These are phyloP conservation scores for Phaeosphaeria sp. DNA, from an alignment of 2,329 filamentous ascomycete genomes.

Conservation along the genomic window DNA sequence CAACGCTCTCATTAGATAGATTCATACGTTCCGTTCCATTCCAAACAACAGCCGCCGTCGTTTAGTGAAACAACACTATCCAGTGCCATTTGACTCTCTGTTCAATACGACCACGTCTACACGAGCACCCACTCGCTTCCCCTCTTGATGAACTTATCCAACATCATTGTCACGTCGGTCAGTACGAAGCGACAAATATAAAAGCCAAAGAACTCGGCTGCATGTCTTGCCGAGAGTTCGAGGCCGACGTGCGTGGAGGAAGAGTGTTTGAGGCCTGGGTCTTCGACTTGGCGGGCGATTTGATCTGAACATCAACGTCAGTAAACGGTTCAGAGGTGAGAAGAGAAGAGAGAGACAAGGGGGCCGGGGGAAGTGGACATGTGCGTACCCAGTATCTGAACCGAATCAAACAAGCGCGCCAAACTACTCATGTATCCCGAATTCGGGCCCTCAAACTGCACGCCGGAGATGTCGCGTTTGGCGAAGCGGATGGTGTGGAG, in stretches of 20 bases:
- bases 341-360: too few species aligned
- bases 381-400: conserved; percentile 83
- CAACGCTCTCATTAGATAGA: background rate
- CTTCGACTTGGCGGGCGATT: conserved; percentile 94
- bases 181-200: conserved; percentile 96
- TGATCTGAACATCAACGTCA: conserved; percentile 67
- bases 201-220: conserved; percentile 96
- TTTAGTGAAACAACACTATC: background rate
- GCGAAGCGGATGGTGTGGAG: conserved; percentile 76
- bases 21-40: background rate
- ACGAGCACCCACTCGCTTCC: conserved; percentile 90
- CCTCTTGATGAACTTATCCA: conserved; percentile 97
- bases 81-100: background rate
- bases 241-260: conserved; percentile 95
- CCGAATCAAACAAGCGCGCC: conserved; percentile 89
- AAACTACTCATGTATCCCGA: conserved; percentile 90
- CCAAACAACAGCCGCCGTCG: background rate
- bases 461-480: conserved; percentile 72
- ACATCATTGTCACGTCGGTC: conserved; percentile 78
- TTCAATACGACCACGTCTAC: conserved; percentile 30
- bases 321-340: background rate
- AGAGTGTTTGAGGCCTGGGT: conserved; percentile 88
- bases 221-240: conserved; percentile 90
- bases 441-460: conserved; percentile 82
- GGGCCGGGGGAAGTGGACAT: background rate